Evolutionary conservation across 805 yeast species (phyloP).

Genomic region (Clavispora carvajalis): DNA sequence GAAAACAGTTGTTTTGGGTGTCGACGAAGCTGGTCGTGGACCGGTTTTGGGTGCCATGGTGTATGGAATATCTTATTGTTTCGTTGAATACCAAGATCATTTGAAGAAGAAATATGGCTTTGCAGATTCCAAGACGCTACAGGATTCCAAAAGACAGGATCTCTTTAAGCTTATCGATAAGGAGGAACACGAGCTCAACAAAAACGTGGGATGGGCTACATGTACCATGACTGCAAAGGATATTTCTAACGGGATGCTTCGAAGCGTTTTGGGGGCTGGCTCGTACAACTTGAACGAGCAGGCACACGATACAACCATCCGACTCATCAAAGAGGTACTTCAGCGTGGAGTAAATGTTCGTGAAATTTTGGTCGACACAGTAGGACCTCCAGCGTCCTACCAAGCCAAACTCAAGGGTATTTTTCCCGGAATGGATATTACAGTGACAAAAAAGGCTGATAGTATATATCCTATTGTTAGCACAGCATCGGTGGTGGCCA

Average conservation of each 20-base stretch:
- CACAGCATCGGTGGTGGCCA: conserved; percentile 93
- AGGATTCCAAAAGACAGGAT: conserved; percentile 61
- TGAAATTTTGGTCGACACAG: conserved; percentile 88
- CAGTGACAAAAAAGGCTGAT: conserved; percentile 94
- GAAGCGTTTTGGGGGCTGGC: conserved; percentile 44
- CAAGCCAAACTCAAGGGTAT: conserved; percentile 63
- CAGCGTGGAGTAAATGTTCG: conserved; percentile 56
- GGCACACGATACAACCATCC: conserved; percentile 93
- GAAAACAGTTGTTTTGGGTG: conserved; percentile 64
- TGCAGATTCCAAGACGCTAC: conserved; percentile 88
- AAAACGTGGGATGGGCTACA: conserved; percentile 82
- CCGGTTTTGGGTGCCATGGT: conserved; percentile 99
- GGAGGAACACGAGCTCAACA: conserved; percentile 36
- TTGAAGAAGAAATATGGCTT: conserved; percentile 63
- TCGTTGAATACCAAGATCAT: conserved; percentile 43
- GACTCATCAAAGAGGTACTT: conserved; percentile 60
- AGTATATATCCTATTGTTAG: conserved; percentile 87
- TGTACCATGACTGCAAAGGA: conserved; percentile 82
- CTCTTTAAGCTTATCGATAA: conserved; percentile 57
- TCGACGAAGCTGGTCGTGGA: conserved; percentile 98
- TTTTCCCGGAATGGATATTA: conserved; percentile 68
- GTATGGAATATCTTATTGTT: conserved; percentile 80
- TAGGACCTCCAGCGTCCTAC: conserved; percentile 88
- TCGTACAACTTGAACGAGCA: conserved; percentile 83
- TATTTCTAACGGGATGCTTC: conserved; percentile 83